Evolutionary conservation across 805 yeast species (phyloP).

Genomic region (Metschnikowia similis): DNA sequence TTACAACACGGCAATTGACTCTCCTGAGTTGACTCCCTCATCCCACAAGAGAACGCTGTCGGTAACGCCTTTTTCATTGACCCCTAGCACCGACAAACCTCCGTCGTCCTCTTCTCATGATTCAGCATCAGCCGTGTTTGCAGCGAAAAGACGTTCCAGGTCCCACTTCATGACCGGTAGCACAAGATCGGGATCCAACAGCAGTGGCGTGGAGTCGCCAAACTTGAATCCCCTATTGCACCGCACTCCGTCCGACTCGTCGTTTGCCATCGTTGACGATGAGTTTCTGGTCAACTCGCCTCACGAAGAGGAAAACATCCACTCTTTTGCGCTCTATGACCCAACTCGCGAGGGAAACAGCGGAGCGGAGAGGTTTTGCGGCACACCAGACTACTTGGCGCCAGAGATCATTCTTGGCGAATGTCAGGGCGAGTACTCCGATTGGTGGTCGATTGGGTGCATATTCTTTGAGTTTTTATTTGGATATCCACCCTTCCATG

Average conservation of each 20-base stretch:
- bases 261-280: slow-evolving; percentile 53
- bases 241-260: slow-evolving; percentile 52
- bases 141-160: slow-evolving; percentile 14
- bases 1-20: slow-evolving; percentile 10
- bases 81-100: slow-evolving; percentile 23
- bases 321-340: slow-evolving; percentile 63
- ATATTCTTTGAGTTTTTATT: slow-evolving; percentile 85
- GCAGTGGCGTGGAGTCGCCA: slow-evolving; percentile 48
- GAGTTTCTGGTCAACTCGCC: slow-evolving; percentile 27
- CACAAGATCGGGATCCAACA: slow-evolving; percentile 28
- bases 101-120: slow-evolving; percentile 12
- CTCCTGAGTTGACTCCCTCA: slow-evolving; percentile 14
- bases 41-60: slow-evolving; percentile 35
- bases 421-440: slow-evolving; percentile 81
- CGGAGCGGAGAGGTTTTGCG: slow-evolving; percentile 69
- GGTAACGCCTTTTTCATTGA: slow-evolving; percentile 42
- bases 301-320: slow-evolving; percentile 20
- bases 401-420: slow-evolving; percentile 91
- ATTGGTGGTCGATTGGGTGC: slow-evolving; percentile 99
- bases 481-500: slow-evolving; percentile 96
- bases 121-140: slow-evolving; percentile 6
- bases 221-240: slow-evolving; percentile 43
- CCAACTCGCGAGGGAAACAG: slow-evolving; percentile 46
- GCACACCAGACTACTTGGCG: slow-evolving; percentile 96
- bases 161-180: slow-evolving; percentile 16